Evolutionary conservation across 106 monocot species (phyloP).

Genomic region (Acorus calamus): DNA sequence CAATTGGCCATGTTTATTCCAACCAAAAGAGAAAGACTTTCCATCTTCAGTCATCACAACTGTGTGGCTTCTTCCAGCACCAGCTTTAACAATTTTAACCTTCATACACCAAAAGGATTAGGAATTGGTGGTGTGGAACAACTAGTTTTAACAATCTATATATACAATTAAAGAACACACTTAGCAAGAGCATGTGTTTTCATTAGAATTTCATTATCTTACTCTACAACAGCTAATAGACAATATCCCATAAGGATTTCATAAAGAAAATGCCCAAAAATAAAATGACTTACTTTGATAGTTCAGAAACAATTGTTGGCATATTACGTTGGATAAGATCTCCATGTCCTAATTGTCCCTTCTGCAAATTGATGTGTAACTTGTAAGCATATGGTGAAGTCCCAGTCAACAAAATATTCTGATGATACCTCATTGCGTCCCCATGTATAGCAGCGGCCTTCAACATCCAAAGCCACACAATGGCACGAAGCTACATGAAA

Average conservation of each 20-base stretch:
- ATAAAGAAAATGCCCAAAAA: constrained; percentile 1
- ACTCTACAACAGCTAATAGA: too few species aligned
- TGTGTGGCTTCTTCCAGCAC: constrained; percentile 80
- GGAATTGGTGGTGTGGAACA: too few species aligned
- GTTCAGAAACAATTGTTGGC: constrained; percentile 67
- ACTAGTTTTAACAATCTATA: too few species aligned
- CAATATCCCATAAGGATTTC: not conserved
- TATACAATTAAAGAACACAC: too few species aligned
- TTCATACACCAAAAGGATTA: constrained; percentile 8
- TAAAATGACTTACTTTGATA: constrained; percentile 54
- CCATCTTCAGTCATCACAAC: constrained; percentile 91
- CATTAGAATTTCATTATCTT: too few species aligned
- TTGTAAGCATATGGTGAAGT: not conserved
- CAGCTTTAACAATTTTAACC: constrained; percentile 60
- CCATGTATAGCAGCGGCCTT: constrained; percentile 93
- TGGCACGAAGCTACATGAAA: constrained; percentile 64
- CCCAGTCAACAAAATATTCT: constrained; percentile 1
- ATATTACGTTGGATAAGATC: constrained; percentile 55
- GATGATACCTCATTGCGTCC: constrained; percentile 81
- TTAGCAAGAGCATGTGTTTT: too few species aligned
- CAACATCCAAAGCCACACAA: constrained; percentile 85
- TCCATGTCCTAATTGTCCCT: constrained; percentile 93
- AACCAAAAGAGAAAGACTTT: constrained; percentile 79
- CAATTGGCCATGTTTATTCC: constrained; percentile 91
- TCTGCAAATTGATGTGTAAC: constrained; percentile 25